Base-by-base conservation (phyloP, 2,329 filamentous ascomycete species). In the Cladorrhinum sp. region DNA sequence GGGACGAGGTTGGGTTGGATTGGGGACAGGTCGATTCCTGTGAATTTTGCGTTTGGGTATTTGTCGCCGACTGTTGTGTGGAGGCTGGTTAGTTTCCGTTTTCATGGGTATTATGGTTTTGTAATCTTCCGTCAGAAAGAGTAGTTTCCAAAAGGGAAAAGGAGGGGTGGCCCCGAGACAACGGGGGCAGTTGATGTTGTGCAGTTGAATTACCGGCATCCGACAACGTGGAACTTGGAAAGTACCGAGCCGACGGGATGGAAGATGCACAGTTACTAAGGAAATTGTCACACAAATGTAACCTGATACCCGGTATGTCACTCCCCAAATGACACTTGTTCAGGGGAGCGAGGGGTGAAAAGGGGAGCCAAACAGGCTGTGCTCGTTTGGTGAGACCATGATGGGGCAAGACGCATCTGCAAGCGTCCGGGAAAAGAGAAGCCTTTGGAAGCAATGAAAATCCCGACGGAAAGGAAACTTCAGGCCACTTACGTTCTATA, bases 1-100 rank as follows among this genome's bases (percentile, higher is more conserved):
- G 80, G 80, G 0, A 82, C 79, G 68, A 77, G 80, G 53, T 77
- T 77, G 0, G 80, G 80, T 55, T 83, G 80, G 46, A 82, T 83
- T 0, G 80, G 80, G 1, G 80, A 82, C 2, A 82, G 70, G 63
- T 82, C 80, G 69, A 81, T 76, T 62, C 80, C 80, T 46, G 77
- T 76, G 50, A 83, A 77, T 28, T 69, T 70, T 0, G 77, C 70
- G 1, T 75, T 72, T 3, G 78, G 77, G 59, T 79, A 82, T 30
- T 70, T 70, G 58, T 83, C 80, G 58, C 77, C 80, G 63, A 82
- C 80, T 82, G 9, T 28, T 28, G 28, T 4, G 60, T 10, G 33
- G 7, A 63, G 30, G 28, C n/a, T 59, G 57, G 55, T 64, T 53
- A 64, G 64, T 52, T 30, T 28, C 28, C 42, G n/a, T 36, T 2